Conservation (phyloP, 148 eudicot species). For the Rhododendron griersonianum region DNA sequence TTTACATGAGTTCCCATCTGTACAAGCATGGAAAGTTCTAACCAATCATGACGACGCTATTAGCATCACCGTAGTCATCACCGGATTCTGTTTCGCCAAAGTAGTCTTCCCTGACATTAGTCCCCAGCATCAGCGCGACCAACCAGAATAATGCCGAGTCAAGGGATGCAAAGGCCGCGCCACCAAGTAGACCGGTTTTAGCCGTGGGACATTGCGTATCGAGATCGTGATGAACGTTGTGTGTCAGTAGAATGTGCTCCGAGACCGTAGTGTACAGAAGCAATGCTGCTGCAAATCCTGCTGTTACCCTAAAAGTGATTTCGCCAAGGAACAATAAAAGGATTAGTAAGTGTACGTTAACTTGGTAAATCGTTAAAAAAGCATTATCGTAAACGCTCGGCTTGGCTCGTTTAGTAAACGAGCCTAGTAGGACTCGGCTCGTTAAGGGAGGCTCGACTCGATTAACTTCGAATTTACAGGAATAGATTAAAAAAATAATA, state of each 20-base stretch:
- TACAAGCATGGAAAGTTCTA: neutral
- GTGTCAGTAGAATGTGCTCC: neutral
- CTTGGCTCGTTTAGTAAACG: too few relatives aligned
- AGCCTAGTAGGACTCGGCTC: too few relatives aligned
- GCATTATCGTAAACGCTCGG: neutral
- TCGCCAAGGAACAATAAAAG: neutral
- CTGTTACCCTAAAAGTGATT: neutral
- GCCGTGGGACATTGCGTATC: neutral
- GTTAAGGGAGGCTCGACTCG: too few relatives aligned
- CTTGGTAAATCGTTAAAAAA: neutral
- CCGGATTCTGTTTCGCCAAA: neutral
- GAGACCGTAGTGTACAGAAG: neutral
- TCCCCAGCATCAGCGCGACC: neutral
- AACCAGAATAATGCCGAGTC: conserved; percentile 3
- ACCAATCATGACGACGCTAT: neutral
- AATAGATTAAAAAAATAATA: too few relatives aligned
- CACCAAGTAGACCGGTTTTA: conserved; percentile 1
- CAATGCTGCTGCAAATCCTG: conserved; percentile 4
- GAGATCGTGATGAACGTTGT: neutral
- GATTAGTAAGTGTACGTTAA: neutral
- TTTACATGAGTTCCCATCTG: neutral
- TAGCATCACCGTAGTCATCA: neutral
- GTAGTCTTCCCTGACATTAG: neutral
- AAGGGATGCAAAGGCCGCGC: neutral
- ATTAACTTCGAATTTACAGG: too few relatives aligned